phyloP scores from a whole-genome alignment of 1,139 yeast species.

The Hyphopichia pseudoburtonii region DNA sequence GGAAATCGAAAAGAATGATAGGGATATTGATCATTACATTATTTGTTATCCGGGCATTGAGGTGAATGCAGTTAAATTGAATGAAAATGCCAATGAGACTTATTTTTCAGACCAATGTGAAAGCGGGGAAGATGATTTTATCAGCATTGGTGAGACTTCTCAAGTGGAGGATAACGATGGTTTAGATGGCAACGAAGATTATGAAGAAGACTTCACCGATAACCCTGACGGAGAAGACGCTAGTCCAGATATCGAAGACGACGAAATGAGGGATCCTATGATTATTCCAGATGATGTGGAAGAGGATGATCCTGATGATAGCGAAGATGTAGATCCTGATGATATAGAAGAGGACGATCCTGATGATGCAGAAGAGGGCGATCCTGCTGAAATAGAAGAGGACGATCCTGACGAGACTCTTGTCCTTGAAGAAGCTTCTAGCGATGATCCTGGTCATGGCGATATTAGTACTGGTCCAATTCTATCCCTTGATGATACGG shows the following conservation, averaged over 20 bases:
- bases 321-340: not conserved
- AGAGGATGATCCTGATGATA: not conserved
- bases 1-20: conserved; percentile 7
- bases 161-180: conserved; percentile 12
- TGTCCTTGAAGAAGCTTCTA: not conserved
- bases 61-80: conserved; percentile 14
- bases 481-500: not conserved
- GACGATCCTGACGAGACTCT: conserved; percentile 2
- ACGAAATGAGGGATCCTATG: not conserved
- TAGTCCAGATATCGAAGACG: conserved; percentile 4
- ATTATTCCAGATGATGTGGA: not conserved
- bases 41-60: conserved; percentile 33
- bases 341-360: not conserved
- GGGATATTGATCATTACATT: conserved; percentile 20
- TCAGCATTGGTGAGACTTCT: conserved; percentile 8
- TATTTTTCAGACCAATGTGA: too few species aligned
- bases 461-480: too few species aligned
- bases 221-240: conserved; percentile 9
- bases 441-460: too few species aligned
- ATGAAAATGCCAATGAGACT: too few species aligned
- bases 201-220: too few species aligned
- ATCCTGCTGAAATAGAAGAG: not conserved
- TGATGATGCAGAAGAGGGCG: conserved; percentile 8
- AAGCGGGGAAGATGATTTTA: conserved; percentile 5
- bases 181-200: conserved; percentile 10